Evolutionary conservation across 306 rosid species (phyloP).

Genomic region (Vigna unguiculata): DNA sequence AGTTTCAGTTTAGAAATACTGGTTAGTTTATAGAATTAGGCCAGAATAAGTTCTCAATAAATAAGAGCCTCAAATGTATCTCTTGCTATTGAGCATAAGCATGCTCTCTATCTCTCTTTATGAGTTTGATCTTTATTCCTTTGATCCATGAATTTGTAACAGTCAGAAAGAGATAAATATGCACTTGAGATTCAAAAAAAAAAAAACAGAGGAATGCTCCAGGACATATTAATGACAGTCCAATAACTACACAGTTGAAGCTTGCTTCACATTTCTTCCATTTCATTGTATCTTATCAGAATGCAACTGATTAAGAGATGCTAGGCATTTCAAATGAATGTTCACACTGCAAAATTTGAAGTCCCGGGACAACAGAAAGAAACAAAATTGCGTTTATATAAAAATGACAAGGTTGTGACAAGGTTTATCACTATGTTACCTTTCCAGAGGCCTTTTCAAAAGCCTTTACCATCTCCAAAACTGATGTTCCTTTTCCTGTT

Average conservation of each 20-base stretch:
- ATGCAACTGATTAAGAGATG: neutral
- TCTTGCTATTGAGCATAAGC: neutral
- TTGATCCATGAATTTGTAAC: too few species aligned
- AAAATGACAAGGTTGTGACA: neutral
- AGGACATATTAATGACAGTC: neutral
- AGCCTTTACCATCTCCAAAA: slow-evolving; percentile 92
- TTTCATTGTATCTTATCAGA: slow-evolving; percentile 3
- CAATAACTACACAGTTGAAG: neutral
- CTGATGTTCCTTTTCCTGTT: slow-evolving; percentile 97
- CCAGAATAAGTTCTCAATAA: neutral
- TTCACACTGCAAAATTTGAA: neutral
- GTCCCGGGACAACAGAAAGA: neutral
- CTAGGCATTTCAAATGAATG: neutral
- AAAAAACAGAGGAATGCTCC: neutral
- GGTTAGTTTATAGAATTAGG: neutral
- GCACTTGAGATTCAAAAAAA: neutral
- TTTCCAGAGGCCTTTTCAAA: slow-evolving; percentile 92
- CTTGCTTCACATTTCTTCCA: slow-evolving; percentile 20
- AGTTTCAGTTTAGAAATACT: neutral
- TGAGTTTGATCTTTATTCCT: too few species aligned
- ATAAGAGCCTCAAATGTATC: neutral
- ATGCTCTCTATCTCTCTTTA: too few species aligned
- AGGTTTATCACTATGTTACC: slow-evolving; percentile 53
- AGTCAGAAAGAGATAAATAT: neutral
- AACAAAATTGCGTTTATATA: neutral